These are phyloP conservation scores for Bathelium albidoporum DNA, from an alignment of 495 filamentous ascomycete genomes.

Conservation along the genomic window DNA sequence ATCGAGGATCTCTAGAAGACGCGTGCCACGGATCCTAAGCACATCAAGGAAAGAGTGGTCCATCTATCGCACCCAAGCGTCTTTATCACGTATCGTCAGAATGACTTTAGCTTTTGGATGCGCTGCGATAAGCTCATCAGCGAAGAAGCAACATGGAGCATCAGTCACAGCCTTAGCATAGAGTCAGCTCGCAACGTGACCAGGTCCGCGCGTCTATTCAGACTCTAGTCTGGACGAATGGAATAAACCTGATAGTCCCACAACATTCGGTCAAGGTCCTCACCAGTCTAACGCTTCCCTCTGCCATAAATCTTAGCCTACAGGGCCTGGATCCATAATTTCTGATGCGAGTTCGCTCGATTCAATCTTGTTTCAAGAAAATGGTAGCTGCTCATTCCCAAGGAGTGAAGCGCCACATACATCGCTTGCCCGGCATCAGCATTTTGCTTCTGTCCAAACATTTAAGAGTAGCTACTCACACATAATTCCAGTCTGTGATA, in stretches of 20 bases:
- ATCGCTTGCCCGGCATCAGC: too few species aligned
- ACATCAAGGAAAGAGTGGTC: not conserved
- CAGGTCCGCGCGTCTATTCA: too few species aligned
- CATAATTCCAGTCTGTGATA: constrained; percentile 15
- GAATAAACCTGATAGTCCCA: constrained; percentile 7
- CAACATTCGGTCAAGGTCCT: constrained; percentile 14
- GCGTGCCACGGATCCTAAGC: not conserved
- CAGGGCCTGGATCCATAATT: constrained; percentile 12
- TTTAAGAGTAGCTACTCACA: not conserved
- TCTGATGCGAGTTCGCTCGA: constrained; percentile 10
- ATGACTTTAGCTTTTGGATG: constrained; percentile 18
- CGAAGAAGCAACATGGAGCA: constrained; percentile 12
- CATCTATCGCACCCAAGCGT: constrained; percentile 8
- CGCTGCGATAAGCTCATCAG: constrained; percentile 10
- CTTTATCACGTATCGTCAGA: constrained; percentile 9
- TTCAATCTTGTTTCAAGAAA: constrained; percentile 5
- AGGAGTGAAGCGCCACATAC: constrained; percentile 4
- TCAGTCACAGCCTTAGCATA: constrained; percentile 8
- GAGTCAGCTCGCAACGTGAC: too few species aligned
- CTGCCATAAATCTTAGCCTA: constrained; percentile 9
- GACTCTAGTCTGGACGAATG: too few species aligned
- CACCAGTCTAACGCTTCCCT: not conserved
- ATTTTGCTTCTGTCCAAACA: too few species aligned
- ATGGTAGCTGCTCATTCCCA: constrained; percentile 17
- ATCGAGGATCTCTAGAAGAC: not conserved